Conservation (phyloP, 371 early-diverging fungal species). For the Rhizopus sp. region DNA sequence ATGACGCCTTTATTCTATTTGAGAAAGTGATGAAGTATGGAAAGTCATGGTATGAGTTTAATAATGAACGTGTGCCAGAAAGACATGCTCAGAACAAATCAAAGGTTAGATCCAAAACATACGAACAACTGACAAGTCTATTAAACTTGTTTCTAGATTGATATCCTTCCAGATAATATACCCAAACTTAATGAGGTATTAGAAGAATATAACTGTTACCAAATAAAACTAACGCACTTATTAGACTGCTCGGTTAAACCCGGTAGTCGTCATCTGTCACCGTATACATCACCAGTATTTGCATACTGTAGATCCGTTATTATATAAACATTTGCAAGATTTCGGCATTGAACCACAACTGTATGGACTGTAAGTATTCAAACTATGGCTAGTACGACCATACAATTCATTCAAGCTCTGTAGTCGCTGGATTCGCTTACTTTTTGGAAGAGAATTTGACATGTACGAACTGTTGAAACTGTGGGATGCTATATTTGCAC, state of each 20-base stretch:
- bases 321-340: conserved; percentile 68
- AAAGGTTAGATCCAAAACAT: conserved; percentile 6
- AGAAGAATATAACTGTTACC: too few relatives aligned
- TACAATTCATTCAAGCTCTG: neutral
- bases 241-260: conserved; percentile 49
- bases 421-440: conserved; percentile 91
- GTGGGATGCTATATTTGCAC: conserved; percentile 91
- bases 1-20: conserved; percentile 85
- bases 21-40: conserved; percentile 80
- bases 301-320: conserved; percentile 64
- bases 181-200: conserved; percentile 22
- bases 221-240: too few relatives aligned
- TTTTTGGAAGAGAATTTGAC: conserved; percentile 89
- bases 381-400: neutral
- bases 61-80: conserved; percentile 29
- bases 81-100: conserved; percentile 23
- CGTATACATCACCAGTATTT: conserved; percentile 75
- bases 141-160: conserved; percentile 8
- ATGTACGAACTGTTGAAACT: conserved; percentile 70
- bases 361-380: conserved; percentile 77
- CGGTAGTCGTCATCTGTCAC: conserved; percentile 75
- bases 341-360: conserved; percentile 91
- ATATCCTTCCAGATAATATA: conserved; percentile 13
- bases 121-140: neutral
- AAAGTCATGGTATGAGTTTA: conserved; percentile 84